These are phyloP conservation scores for Lactuca sativa DNA, from an alignment of 129 eudicot genomes.

Conservation along the genomic window DNA sequence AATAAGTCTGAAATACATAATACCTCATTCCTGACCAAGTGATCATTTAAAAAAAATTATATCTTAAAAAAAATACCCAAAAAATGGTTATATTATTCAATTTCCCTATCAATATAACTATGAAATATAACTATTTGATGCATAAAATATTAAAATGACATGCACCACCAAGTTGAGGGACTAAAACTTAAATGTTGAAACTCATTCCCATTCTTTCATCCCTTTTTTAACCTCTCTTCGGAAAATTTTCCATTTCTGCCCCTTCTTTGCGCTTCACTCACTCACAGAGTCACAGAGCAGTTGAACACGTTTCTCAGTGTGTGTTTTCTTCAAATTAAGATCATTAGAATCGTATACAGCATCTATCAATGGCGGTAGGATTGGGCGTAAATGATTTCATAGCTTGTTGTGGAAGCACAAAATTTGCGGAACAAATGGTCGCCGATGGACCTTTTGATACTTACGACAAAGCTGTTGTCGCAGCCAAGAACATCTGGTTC, in stretches of 20 bases:
- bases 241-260: not conserved
- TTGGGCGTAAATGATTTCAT: conserved; percentile 55
- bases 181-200: not conserved
- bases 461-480: conserved; percentile 44
- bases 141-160: too few relatives aligned
- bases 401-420: conserved; percentile 88
- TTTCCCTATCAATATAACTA: too few relatives aligned
- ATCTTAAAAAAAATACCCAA: too few relatives aligned
- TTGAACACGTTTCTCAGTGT: conserved; percentile 11
- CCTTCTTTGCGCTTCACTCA: not conserved
- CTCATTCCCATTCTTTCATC: not conserved
- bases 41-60: too few relatives aligned
- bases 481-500: conserved; percentile 89
- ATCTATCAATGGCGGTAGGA: conserved; percentile 20
- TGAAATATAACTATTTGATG: too few relatives aligned
- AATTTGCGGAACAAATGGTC: conserved; percentile 69
- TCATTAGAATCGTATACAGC: not conserved
- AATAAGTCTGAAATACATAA: too few relatives aligned
- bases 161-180: not conserved
- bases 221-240: not conserved
- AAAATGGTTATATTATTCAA: too few relatives aligned
- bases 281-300: not conserved
- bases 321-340: not conserved
- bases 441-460: conserved; percentile 60
- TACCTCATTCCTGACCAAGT: too few relatives aligned